Conservation (phyloP, 495 filamentous ascomycete species). For the Penicillium subrubescens region DNA sequence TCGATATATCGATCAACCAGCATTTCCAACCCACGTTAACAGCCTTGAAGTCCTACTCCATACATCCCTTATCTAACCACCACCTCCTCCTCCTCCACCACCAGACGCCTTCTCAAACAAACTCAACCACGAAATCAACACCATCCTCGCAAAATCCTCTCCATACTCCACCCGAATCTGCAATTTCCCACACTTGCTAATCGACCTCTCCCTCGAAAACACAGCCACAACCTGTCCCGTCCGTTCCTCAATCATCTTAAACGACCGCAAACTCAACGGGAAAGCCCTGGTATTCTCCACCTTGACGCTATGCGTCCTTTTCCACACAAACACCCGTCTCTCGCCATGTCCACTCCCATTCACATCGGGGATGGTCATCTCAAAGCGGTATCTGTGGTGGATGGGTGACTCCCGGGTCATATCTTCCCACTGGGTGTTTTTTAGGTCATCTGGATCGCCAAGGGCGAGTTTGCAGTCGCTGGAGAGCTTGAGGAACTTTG, state of each 20-base stretch:
- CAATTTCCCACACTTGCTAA: conserved; percentile 21
- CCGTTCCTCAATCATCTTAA: conserved; percentile 26
- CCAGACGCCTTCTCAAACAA: conserved; percentile 16
- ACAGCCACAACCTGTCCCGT: conserved; percentile 22
- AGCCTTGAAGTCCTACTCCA: background rate
- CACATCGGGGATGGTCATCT: conserved; percentile 16
- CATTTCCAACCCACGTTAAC: background rate
- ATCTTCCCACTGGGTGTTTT: conserved; percentile 26
- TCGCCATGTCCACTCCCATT: background rate
- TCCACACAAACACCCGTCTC: conserved; percentile 26
- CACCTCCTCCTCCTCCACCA: conserved; percentile 17
- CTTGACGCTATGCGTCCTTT: conserved; percentile 24
- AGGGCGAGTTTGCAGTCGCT: conserved; percentile 23
- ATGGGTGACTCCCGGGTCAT: conserved; percentile 16
- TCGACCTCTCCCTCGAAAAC: conserved; percentile 16
- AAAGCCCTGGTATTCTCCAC: conserved; percentile 12
- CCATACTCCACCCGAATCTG: conserved; percentile 30
- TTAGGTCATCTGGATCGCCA: conserved; percentile 20
- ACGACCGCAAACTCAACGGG: conserved; percentile 18
- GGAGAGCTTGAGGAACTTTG: conserved; percentile 25
- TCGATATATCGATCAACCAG: too few relatives aligned
- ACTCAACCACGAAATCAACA: conserved; percentile 26
- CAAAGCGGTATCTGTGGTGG: conserved; percentile 23
- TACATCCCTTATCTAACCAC: background rate
- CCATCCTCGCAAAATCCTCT: conserved; percentile 27